A percentile compares a stretch with the other conserved stretches of the same genome.
phyloP scores from a whole-genome alignment of 805 yeast species.

The Barnettozyma salicaria region DNA sequence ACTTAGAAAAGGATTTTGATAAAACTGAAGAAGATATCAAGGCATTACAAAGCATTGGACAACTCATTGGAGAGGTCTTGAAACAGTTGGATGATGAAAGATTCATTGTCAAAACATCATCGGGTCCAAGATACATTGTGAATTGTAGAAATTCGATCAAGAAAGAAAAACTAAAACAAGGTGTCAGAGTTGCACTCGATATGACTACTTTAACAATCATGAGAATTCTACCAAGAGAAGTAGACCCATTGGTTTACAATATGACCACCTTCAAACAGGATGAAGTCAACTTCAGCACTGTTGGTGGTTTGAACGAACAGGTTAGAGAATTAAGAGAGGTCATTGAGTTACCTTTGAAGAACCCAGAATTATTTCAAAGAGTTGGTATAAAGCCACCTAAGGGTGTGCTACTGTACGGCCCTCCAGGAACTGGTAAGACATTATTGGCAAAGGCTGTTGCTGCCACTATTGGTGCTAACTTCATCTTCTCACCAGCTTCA shows the following conservation, averaged over 20 bases:
- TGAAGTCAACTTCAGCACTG: constrained; percentile 86
- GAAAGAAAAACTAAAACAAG: constrained; percentile 77
- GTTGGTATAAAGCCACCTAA: constrained; percentile 99
- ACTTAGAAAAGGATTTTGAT: constrained; percentile 73
- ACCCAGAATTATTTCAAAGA: constrained; percentile 91
- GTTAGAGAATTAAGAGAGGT: constrained; percentile 96
- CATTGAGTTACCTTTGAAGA: constrained; percentile 92
- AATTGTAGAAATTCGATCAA: constrained; percentile 94
- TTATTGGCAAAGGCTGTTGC: constrained; percentile 96
- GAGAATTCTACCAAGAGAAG: constrained; percentile 96
- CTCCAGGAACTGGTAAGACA: constrained; percentile 98
- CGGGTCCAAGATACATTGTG: constrained; percentile 96
- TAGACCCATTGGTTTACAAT: constrained; percentile 95
- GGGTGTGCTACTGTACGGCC: constrained; percentile 94
- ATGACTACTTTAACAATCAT: constrained; percentile 96
- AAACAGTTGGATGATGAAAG: constrained; percentile 93
- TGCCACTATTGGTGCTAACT: constrained; percentile 96
- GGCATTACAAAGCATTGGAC: constrained; percentile 96
- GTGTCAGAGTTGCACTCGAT: constrained; percentile 93
- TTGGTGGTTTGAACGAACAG: constrained; percentile 95
- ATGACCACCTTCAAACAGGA: constrained; percentile 99
- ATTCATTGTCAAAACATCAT: constrained; percentile 91
- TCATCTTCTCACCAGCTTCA: constrained; percentile 96
- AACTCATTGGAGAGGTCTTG: constrained; percentile 92
- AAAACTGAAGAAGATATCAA: constrained; percentile 96